Conservation (phyloP, 2,329 filamentous ascomycete species). For the Neurospora sp. region DNA sequence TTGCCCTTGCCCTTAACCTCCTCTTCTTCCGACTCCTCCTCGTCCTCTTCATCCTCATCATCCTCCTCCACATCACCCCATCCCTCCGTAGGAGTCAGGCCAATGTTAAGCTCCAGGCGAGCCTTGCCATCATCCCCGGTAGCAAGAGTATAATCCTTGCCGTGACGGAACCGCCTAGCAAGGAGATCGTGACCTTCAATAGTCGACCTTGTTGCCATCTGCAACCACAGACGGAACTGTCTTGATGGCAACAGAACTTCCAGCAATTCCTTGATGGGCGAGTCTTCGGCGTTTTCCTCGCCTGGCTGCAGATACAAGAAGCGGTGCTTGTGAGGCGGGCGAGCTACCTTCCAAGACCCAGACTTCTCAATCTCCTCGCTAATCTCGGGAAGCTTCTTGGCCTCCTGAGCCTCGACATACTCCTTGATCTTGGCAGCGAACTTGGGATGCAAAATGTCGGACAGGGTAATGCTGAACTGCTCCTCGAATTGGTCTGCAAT, state of each 20-base stretch:
- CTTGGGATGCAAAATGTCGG: slow-evolving; percentile 66
- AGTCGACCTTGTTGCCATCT: slow-evolving; percentile 65
- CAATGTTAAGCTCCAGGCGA: slow-evolving; percentile 77
- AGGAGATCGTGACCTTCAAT: slow-evolving; percentile 67
- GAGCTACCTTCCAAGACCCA: slow-evolving; percentile 63
- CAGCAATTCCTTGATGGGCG: slow-evolving; percentile 66
- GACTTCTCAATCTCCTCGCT: slow-evolving; percentile 45
- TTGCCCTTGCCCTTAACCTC: slow-evolving; percentile 24
- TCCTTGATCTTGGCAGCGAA: slow-evolving; percentile 63
- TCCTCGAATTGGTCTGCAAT: slow-evolving; percentile 71
- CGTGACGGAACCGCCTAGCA: slow-evolving; percentile 78
- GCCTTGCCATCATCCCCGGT: slow-evolving; percentile 71
- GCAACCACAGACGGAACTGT: slow-evolving; percentile 84
- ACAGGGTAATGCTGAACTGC: slow-evolving; percentile 73
- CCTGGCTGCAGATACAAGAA: slow-evolving; percentile 68
- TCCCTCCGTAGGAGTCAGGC: slow-evolving; percentile 72
- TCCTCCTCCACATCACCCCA: slow-evolving; percentile 67
- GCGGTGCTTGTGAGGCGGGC: slow-evolving; percentile 89
- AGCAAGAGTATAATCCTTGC: slow-evolving; percentile 86
- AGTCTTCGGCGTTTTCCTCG: slow-evolving; percentile 31
- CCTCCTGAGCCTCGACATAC: slow-evolving; percentile 60
- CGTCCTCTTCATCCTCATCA: slow-evolving; percentile 36
- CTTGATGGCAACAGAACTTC: slow-evolving; percentile 74
- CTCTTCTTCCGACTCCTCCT: slow-evolving; percentile 23
- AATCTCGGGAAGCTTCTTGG: slow-evolving; percentile 31